Evolutionary conservation across 345 rosid species (phyloP), one percentile per base, ranked within the genome.

Genomic region (Gynandropsis gynandra): DNA sequence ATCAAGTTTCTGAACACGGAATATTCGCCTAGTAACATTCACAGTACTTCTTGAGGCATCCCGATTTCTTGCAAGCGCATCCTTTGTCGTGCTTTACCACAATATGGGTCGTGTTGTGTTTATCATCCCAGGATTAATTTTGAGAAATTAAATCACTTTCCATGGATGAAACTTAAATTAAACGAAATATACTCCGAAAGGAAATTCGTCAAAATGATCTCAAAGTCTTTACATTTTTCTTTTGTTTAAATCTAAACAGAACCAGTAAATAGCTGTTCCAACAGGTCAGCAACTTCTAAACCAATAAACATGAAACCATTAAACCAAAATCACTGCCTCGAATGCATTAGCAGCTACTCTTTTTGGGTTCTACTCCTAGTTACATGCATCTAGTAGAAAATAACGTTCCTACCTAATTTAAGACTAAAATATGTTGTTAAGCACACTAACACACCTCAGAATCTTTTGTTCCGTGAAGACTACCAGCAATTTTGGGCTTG

Each of bases 21-120:
- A 85, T 66, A 56, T 76, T 72, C 10, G 88, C 95, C 62, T 89
- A 89, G 71, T 74, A 89, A 74, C 97, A 86, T 64, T 83, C 97
- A 35, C 97, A 86, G 52, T 89, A 89, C 76, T 81, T 83, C 77
- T 86, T 89, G 31, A 89, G 90, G 71, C 90, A 89, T 33, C 94
- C 83, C 11, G 95, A 81, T 68, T 80, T 89, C 80, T 75, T 85
- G 74, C 95, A 83, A 56, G 83, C 74, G 54, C 97, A 89, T 39
- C 95, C 97, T 81, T 78, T 89, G 39, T 76, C 76, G 67, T 89
- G 95, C 75, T 83, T 89, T 38, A 75, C 94, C 18, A 75, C 52
- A 41, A 74, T 63, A 50, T 67, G 67, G 51, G 60, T 64, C 47
- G n/a, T n/a, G n/a, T 72, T 80, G 46, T 43, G 67, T 16, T 45